Base-by-base conservation (phyloP, 768 basidiomycete genomes). In the Naganishia friedmannii region DNA sequence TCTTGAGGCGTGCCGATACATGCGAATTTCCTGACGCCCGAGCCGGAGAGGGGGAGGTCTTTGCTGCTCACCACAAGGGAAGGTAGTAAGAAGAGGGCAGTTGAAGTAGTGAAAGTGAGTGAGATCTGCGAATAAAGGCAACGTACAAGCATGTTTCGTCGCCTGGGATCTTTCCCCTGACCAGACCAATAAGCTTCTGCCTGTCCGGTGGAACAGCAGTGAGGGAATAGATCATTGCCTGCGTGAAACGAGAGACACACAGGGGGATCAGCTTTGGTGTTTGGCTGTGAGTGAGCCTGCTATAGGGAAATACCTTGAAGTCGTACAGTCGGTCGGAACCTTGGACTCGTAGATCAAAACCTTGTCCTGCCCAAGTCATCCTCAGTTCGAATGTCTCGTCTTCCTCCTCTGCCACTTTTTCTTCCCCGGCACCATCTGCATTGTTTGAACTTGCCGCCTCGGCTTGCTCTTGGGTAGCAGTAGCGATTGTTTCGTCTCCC, bases 121-220 rank as follows among this genome's bases (percentile, higher is more conserved):
- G 54, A 28, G 37, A 29, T 37, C n/a, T n/a, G n/a, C n/a, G n/a
- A n/a, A 9, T n/a, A n/a, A 21, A 23, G 37, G 6, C 4, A 7
- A 63, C 60, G 37, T 75, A 82, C 88, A 92, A 87, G 68, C 85
- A 84, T 67, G 82, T 87, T 70, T 90, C 86, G 74, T 94, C 91
- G 1, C 86, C 84, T 8, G 91, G 90, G 9, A 92, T 81, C 78
- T 90, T 93, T 31, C 90, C 90, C 76, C 90, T 92, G 34, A 89
- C 88, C 29, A 95, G 81, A 0, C 92, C 92, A 34, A 93, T 84
- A 67, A 94, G 88, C 83, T 95, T 94, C 83, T 93, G 91, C 8
- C 91, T 84, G 75, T 90, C 90, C 31, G 87, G 86, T 13, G 92
- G 91, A 3, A 95, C 92, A 67, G 84, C 85, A 4, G 92, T 95